Evolutionary conservation across 2,329 filamentous ascomycete species (phyloP).

Genomic region (Ceratocystis eucalypticola): DNA sequence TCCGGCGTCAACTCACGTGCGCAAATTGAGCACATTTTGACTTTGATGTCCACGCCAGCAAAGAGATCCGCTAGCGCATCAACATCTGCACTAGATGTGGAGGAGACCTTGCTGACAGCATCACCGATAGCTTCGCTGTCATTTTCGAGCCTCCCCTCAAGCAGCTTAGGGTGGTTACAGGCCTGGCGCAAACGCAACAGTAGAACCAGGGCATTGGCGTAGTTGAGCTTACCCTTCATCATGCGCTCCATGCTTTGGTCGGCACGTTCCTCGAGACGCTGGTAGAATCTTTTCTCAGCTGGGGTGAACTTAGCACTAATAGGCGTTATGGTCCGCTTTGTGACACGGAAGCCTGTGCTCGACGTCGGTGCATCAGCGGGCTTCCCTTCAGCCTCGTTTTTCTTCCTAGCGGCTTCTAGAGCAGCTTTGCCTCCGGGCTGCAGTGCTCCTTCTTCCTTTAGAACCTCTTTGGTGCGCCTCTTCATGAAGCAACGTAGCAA

Average conservation of each 20-base stretch:
- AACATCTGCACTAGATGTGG: constrained; percentile 48
- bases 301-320: constrained; percentile 65
- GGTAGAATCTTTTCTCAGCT: constrained; percentile 74
- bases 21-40: constrained; percentile 73
- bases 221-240: constrained; percentile 74
- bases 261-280: constrained; percentile 67
- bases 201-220: constrained; percentile 84
- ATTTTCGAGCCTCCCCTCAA: constrained; percentile 76
- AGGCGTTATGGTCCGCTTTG: constrained; percentile 75
- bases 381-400: constrained; percentile 29
- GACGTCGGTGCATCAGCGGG: constrained; percentile 28
- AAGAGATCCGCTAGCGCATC: constrained; percentile 79
- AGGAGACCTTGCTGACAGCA: constrained; percentile 33
- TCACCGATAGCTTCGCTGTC: constrained; percentile 55
- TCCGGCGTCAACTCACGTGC: constrained; percentile 50
- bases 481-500: constrained; percentile 94
- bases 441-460: constrained; percentile 73
- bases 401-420: constrained; percentile 30
- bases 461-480: constrained; percentile 91
- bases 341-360: constrained; percentile 70
- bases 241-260: constrained; percentile 78
- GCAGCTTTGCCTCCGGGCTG: constrained; percentile 57
- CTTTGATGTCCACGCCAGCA: constrained; percentile 64
- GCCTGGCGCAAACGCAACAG: constrained; percentile 83
- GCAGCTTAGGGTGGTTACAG: constrained; percentile 84